Percentiles rank a stretch among this genome's conserved stretches.
These are phyloP conservation scores for Actinomucor elegans DNA, from an alignment of 371 early-diverging fungal species.

Conservation along the genomic window DNA sequence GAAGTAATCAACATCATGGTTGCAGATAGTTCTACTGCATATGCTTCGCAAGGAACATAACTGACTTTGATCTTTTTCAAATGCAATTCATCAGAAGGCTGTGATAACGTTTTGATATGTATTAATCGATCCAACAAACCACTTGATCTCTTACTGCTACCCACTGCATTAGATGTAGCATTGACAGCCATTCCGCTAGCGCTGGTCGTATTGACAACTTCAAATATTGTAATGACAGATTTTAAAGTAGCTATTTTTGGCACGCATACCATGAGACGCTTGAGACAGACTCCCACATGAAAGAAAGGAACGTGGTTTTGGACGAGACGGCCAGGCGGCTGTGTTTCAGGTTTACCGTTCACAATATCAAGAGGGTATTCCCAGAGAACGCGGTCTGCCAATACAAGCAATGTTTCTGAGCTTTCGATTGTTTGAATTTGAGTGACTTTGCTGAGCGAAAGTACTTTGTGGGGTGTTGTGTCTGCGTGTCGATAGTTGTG, in stretches of 20 bases:
- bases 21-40: conserved; percentile 37
- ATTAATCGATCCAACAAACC: conserved; percentile 1
- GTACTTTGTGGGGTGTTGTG: conserved; percentile 29
- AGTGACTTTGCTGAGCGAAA: conserved; percentile 27
- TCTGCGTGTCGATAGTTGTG: conserved; percentile 11
- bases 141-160: conserved; percentile 7
- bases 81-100: conserved; percentile 19
- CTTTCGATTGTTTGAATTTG: conserved; percentile 44
- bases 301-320: conserved; percentile 44
- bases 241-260: conserved; percentile 37
- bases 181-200: neutral
- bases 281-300: conserved; percentile 35
- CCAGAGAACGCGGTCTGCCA: conserved; percentile 40
- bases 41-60: conserved; percentile 46
- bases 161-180: neutral
- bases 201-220: conserved; percentile 15
- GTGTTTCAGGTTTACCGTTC: conserved; percentile 33
- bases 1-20: conserved; percentile 45
- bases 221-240: conserved; percentile 33
- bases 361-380: conserved; percentile 40
- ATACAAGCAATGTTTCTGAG: conserved; percentile 33
- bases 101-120: neutral
- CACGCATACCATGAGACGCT: conserved; percentile 39
- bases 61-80: conserved; percentile 36
- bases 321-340: conserved; percentile 29